Percentiles rank a stretch among this genome's conserved stretches.
Evolutionary conservation across 164 flowering plant species (phyloP).

Genomic region (Chloranthus sessilifolius): DNA sequence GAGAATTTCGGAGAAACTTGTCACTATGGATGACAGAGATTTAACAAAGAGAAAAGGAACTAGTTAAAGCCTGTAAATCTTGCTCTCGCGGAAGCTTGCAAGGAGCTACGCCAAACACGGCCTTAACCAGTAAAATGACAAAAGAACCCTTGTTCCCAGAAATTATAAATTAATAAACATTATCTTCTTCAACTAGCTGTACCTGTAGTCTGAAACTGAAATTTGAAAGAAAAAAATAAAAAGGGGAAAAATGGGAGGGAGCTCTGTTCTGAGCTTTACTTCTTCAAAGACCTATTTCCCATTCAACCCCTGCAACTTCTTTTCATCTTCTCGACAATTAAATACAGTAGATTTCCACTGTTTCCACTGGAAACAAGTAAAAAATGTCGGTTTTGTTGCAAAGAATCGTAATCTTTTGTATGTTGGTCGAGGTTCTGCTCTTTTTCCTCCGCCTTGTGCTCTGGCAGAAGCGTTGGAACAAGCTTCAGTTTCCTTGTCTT

Average conservation of each 20-base stretch:
- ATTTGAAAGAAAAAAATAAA: no score
- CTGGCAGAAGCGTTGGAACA: conserved; percentile 22
- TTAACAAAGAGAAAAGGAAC: no score
- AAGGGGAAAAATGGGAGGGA: conserved; percentile 24
- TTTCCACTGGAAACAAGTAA: conserved; percentile 4
- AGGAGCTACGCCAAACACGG: no score
- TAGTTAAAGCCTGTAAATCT: no score
- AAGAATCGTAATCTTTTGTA: conserved; percentile 8
- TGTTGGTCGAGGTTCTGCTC: conserved; percentile 10
- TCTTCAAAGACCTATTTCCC: conserved; percentile 16
- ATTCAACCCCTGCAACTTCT: neutral
- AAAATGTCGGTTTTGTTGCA: neutral
- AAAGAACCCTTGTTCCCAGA: no score
- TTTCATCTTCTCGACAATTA: conserved; percentile 6
- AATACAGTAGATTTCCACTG: conserved; percentile 9
- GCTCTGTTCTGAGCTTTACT: conserved; percentile 18
- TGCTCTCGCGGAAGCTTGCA: no score
- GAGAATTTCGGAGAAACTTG: no score
- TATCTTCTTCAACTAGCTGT: no score
- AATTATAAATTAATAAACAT: no score
- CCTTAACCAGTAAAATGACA: no score
- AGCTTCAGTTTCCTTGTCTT: conserved; percentile 6
- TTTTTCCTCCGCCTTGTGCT: conserved; percentile 24
- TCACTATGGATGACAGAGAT: no score
- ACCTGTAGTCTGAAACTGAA: no score